Percentiles rank a stretch among this genome's conserved stretches.
phyloP scores from a whole-genome alignment of 2,329 filamentous ascomycete genomes.

The Aspergillus piperis region DNA sequence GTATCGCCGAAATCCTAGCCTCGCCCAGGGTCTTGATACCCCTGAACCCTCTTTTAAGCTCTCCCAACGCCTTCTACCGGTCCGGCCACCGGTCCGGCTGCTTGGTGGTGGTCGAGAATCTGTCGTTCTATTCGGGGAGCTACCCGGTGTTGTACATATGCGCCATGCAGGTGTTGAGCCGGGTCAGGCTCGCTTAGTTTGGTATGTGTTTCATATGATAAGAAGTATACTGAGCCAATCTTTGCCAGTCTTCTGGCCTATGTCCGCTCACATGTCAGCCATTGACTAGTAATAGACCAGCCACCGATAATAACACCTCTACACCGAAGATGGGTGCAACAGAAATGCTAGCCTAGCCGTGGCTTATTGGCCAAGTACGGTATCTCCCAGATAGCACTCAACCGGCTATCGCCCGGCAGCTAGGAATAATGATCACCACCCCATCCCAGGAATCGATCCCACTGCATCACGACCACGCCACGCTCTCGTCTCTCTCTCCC shows the following conservation, averaged over 20 bases:
- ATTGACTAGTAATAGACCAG: neutral
- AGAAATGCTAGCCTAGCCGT: neutral
- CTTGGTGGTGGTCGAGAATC: too few species aligned
- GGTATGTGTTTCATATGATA: neutral
- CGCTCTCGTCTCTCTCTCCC: constrained; percentile 14
- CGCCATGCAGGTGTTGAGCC: neutral
- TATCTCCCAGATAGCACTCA: neutral
- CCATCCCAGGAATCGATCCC: constrained; percentile 16
- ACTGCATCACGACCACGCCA: constrained; percentile 14
- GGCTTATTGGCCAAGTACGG: neutral
- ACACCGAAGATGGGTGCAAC: neutral
- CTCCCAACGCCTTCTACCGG: constrained; percentile 9
- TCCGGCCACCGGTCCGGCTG: constrained; percentile 17
- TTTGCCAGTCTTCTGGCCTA: neutral
- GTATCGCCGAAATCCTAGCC: neutral
- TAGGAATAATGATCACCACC: constrained; percentile 2
- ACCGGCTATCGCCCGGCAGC: neutral
- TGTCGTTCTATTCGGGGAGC: neutral
- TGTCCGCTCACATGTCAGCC: neutral
- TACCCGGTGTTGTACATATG: neutral
- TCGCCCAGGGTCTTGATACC: neutral
- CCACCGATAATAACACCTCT: neutral
- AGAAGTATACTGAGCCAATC: neutral
- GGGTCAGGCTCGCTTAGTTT: neutral
- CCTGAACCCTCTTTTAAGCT: neutral